Evolutionary conservation across 2,329 filamentous ascomycete genomes (phyloP), one percentile per base, ranked within the genome.

Genomic region (Colletotrichum gigasporum): DNA sequence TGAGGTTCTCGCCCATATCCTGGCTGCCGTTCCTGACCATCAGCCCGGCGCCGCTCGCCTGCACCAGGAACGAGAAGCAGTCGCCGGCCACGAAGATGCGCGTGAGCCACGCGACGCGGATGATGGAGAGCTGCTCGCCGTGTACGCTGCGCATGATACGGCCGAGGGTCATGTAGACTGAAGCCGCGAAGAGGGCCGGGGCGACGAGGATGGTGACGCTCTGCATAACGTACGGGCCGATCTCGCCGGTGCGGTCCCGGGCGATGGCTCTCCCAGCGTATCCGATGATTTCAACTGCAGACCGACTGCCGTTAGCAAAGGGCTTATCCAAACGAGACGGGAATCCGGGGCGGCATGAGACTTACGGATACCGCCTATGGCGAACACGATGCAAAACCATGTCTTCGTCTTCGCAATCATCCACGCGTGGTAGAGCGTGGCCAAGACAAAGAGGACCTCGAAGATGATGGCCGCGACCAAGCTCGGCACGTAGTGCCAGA

Each of bases 61-160:
- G 86, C 3, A 87, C 72, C 3, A 81, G 30, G 69, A 89, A 84
- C 2, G 82, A 83, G 5, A 86, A 50, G 3, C 87, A 70, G 67
- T 89, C 86, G 32, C 85, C 84, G 6, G 71, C 52, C 4, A 89
- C 85, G 63, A 89, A 89, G 34, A 83, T 75, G 56, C 80, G 83
- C 3, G 85, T 87, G 5, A 88, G 71, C 78, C 81, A 82, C 7
- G 63, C 65, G 16, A 73, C 68, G 6, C 65, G 71, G 18, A 80
- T 71, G 30, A 79, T 51, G 2, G 76, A 75, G 56, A 73, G 72
- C 0, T 67, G 53, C 55, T 78, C 74, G 24, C 73, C 78, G 22
- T 75, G 74, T 4, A 80, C 74, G 47, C 76, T 74, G 12, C 71
- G 71, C 54, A 83, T 79, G 24, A 83, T 69, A 10, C 83, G 76